Evolutionary conservation across 1,139 yeast genomes (phyloP), one percentile per base, ranked within the genome.

Genomic region (Candida glucosophila): DNA sequence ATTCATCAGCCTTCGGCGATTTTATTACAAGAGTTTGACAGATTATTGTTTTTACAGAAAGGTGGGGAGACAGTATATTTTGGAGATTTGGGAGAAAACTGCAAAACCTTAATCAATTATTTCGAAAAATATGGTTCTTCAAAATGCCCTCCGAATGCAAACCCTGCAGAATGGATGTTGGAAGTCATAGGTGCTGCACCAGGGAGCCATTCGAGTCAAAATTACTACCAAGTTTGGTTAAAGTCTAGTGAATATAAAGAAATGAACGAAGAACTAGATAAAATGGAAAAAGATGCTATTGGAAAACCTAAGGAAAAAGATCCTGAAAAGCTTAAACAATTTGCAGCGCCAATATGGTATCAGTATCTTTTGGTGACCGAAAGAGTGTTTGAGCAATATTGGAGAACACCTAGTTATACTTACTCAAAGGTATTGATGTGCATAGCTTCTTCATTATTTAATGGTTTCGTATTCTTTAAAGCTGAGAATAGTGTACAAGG

Each of bases 51-150:
- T 32, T 48, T 58, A 36, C 62, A 56, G 40, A 52, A 42, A 34
- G 65, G 65, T 33, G 82, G 82, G 34, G 55, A 64, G 47, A 74
- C 79, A 35, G 81, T 75, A 20, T 76, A 76, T 47, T 74, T 73
- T 44, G 81, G 81, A 33, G 78, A 74, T 36, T 71, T 74, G 41
- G 82, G 81, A 33, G 47, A 55, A 30, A 60, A 63, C 39, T 80
- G 79, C 30, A 26, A 42, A 8, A 57, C 71, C 3, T 49, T 77
- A 41, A 52, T 69, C 27, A 41, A 53, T 22, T 77, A 77, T 42
- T 76, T 77, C 38, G 80, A 73, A 45, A 58, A 61, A 37, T 56
- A 74, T 33, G 77, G 78, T 9, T 57, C 59, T 23, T 45, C 43
- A 19, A 41, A 58, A 32, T 73, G 79, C 53, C 59, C 61, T 10